These are phyloP conservation scores for Pleodorina starrii DNA, from an alignment of 139 green algal genomes.

Conservation along the genomic window DNA sequence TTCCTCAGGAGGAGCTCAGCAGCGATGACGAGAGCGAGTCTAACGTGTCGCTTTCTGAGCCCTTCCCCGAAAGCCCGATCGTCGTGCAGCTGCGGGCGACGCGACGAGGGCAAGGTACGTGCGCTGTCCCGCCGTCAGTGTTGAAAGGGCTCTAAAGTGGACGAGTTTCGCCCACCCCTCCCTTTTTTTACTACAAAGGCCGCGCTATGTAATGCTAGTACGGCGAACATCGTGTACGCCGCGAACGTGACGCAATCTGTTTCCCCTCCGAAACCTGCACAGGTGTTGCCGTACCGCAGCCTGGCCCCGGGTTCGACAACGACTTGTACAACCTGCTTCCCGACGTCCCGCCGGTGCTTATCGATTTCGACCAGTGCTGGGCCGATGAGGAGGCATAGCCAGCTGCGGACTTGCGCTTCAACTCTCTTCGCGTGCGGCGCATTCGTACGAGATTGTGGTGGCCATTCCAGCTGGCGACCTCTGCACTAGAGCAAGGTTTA, in stretches of 20 bases:
- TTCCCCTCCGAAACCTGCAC: not conserved
- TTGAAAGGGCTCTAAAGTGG: no score
- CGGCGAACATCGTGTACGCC: no score
- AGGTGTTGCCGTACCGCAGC: not conserved
- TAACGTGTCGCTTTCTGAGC: not conserved
- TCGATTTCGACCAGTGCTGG: not conserved
- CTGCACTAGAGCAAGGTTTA: no score
- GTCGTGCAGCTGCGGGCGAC: not conserved
- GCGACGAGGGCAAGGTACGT: not conserved
- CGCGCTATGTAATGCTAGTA: not conserved
- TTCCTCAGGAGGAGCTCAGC: no score
- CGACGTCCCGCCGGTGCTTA: not conserved
- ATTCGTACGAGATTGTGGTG: no score
- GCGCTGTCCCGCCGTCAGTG: no score
- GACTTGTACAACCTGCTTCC: not conserved
- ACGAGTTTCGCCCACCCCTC: no score
- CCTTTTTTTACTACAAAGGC: no score
- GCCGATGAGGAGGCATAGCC: not conserved
- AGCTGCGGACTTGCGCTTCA: not conserved
- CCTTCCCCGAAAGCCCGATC: not conserved
- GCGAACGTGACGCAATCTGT: no score
- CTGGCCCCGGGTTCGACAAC: not conserved
- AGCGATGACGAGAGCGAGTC: not conserved
- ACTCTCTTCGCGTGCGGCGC: not conserved
- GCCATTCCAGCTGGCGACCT: no score